A percentile compares a stretch with the other conserved stretches of the same genome.
Evolutionary conservation across 1,284 basidiomycete genomes (phyloP).

Genomic region (Uromyces viciae-fabae): DNA sequence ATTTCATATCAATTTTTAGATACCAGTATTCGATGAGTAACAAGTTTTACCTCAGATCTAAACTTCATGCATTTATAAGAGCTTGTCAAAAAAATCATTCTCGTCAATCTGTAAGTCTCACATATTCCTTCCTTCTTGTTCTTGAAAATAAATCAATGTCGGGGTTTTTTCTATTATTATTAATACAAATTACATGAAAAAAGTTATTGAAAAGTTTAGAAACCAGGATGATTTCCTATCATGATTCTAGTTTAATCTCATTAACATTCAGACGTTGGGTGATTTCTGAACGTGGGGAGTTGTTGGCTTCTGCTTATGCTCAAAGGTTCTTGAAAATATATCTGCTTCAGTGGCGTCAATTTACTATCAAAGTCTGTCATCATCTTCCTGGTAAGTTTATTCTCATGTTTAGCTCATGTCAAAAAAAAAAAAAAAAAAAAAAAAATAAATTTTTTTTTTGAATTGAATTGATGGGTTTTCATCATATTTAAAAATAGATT

Average conservation of each 20-base stretch:
- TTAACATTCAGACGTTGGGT: slow-evolving; percentile 14
- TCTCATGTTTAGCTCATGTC: no score
- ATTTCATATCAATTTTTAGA: background rate
- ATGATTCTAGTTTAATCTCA: background rate
- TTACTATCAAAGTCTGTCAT: background rate
- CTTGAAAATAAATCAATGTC: background rate
- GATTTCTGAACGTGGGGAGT: background rate
- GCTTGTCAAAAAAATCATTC: background rate
- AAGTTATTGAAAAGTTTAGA: background rate
- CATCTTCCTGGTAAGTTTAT: slow-evolving; percentile 25
- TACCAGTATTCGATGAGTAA: background rate
- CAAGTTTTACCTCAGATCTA: background rate
- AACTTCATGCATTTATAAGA: background rate
- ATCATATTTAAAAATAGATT: no score
- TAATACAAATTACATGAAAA: background rate
- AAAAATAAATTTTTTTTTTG: no score
- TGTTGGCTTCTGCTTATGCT: background rate
- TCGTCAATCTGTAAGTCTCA: slow-evolving; percentile 1
- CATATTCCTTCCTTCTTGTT: background rate
- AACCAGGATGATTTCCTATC: background rate
- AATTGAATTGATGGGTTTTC: no score
- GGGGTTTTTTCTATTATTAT: background rate
- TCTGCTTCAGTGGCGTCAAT: background rate
- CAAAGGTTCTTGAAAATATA: background rate
- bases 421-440: no score